phyloP scores from a whole-genome alignment of 2,329 filamentous ascomycete genomes.

The Xylariaceae sp. region DNA sequence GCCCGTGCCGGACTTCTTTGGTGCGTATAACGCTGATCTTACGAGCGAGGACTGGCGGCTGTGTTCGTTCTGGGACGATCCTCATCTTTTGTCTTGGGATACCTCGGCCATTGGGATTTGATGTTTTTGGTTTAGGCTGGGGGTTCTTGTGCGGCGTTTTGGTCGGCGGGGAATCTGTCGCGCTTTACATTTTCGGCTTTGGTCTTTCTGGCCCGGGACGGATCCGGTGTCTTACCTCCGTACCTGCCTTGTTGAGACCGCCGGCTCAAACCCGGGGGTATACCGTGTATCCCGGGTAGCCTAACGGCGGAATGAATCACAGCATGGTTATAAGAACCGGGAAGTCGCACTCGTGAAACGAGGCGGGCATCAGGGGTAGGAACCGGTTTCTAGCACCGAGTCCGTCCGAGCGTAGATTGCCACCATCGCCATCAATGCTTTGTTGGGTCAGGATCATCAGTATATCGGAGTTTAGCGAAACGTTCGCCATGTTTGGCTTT shows the following conservation, averaged over 20 bases:
- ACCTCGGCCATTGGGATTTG: constrained; percentile 15
- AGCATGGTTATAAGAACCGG: not conserved
- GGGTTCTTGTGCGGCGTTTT: not conserved
- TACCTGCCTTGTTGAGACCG: too few relatives aligned
- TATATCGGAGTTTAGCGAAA: too few relatives aligned
- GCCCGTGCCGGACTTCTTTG: constrained; percentile 5
- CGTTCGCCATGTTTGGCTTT: too few relatives aligned
- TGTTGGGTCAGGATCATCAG: too few relatives aligned
- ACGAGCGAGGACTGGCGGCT: constrained; percentile 17
- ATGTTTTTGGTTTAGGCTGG: not conserved
- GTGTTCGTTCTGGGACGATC: constrained; percentile 22
- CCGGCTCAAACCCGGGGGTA: too few relatives aligned
- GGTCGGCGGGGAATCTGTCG: not conserved
- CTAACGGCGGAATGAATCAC: not conserved
- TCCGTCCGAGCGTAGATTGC: too few relatives aligned
- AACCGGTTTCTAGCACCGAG: too few relatives aligned
- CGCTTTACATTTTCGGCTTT: too few relatives aligned
- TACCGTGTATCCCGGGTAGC: not conserved
- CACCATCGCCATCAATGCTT: too few relatives aligned
- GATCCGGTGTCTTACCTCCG: too few relatives aligned
- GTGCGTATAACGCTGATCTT: constrained; percentile 6
- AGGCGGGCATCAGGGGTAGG: not conserved
- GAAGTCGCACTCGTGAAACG: not conserved
- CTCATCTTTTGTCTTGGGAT: constrained; percentile 19
- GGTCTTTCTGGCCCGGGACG: too few relatives aligned